Percentiles rank a stretch among this genome's conserved stretches.
Conservation (phyloP, 2,329 filamentous ascomycete genomes). For the Dryadomyces quercus-mongolicae region DNA sequence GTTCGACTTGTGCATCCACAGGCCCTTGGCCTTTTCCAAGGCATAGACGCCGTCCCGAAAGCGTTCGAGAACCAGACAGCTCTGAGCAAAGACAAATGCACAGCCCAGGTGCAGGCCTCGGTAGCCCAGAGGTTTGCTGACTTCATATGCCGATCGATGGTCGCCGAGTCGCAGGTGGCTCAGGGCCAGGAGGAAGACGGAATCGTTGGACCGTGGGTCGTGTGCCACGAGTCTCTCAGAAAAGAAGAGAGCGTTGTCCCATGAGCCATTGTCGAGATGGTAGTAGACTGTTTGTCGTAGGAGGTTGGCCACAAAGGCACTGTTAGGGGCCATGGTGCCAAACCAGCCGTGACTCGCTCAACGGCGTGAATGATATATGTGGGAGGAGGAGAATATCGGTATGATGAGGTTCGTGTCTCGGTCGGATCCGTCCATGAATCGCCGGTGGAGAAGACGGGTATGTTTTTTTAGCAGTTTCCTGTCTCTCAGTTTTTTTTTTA, state of each 20-base stretch:
- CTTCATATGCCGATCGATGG: constrained; percentile 74
- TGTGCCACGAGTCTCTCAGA: constrained; percentile 76
- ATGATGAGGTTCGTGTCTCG: no score
- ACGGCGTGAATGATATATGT: neutral
- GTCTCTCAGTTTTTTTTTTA: no score
- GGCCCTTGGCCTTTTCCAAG: constrained; percentile 66
- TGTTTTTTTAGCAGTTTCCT: no score
- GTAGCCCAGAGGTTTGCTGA: constrained; percentile 57
- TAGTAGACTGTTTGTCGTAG: constrained; percentile 51
- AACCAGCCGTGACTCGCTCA: neutral
- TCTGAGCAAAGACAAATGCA: constrained; percentile 82
- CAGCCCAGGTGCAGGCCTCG: constrained; percentile 73
- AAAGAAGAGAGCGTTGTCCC: constrained; percentile 87
- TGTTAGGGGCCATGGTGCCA: constrained; percentile 39
- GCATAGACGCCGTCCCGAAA: constrained; percentile 72
- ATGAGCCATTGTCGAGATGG: constrained; percentile 78
- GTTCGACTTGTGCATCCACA: constrained; percentile 64
- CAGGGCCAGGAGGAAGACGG: constrained; percentile 69
- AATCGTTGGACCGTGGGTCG: constrained; percentile 70
- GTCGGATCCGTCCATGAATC: no score
- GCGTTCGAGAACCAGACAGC: constrained; percentile 67
- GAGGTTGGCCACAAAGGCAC: constrained; percentile 35
- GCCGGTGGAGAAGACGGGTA: no score
- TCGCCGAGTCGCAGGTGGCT: constrained; percentile 77
- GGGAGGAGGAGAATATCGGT: neutral